Percentiles rank a stretch among this genome's conserved stretches.
Evolutionary conservation across 2,329 filamentous ascomycete genomes (phyloP).

Genomic region (Atkinsonella hypoxylon): DNA sequence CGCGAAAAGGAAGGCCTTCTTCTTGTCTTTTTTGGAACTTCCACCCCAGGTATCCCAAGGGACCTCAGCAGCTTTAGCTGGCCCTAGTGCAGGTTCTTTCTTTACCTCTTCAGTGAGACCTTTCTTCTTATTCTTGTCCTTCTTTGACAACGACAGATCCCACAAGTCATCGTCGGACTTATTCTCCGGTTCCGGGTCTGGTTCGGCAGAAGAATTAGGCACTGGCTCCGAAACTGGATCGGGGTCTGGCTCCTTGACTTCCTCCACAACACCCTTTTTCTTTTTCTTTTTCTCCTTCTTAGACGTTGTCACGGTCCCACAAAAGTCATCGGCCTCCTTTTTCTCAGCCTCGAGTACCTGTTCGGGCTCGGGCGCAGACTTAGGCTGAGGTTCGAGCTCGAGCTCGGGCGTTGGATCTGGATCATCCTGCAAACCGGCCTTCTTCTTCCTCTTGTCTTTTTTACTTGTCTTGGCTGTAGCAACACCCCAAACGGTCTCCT

Average conservation of each 20-base stretch:
- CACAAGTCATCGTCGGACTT: conserved; percentile 11
- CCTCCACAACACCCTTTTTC: conserved; percentile 12
- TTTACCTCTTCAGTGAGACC: neutral
- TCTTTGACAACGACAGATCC: conserved; percentile 9
- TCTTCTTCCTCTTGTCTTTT: conserved; percentile 19
- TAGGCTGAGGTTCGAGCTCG: too few relatives aligned
- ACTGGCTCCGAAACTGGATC: conserved; percentile 8
- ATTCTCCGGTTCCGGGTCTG: conserved; percentile 2
- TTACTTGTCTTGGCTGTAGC: conserved; percentile 16
- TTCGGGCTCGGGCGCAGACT: neutral
- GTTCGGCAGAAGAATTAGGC: conserved; percentile 7
- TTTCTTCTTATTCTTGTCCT: conserved; percentile 13
- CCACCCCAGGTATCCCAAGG: conserved; percentile 1
- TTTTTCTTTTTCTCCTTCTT: conserved; percentile 21
- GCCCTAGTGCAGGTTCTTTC: neutral
- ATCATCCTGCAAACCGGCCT: conserved; percentile 13
- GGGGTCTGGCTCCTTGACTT: conserved; percentile 11
- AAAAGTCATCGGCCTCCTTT: conserved; percentile 19
- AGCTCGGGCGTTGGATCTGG: conserved; percentile 7
- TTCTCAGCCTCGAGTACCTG: conserved; percentile 12
- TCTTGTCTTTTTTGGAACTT: conserved; percentile 10
- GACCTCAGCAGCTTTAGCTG: conserved; percentile 3
- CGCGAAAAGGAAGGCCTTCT: conserved; percentile 4
- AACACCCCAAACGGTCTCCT: conserved; percentile 20
- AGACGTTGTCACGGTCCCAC: conserved; percentile 12